A percentile compares a stretch with the other conserved stretches of the same genome.
Evolutionary conservation across 2,329 filamentous ascomycete species (phyloP).

Genomic region (Calonectria pseudoreteaudii): DNA sequence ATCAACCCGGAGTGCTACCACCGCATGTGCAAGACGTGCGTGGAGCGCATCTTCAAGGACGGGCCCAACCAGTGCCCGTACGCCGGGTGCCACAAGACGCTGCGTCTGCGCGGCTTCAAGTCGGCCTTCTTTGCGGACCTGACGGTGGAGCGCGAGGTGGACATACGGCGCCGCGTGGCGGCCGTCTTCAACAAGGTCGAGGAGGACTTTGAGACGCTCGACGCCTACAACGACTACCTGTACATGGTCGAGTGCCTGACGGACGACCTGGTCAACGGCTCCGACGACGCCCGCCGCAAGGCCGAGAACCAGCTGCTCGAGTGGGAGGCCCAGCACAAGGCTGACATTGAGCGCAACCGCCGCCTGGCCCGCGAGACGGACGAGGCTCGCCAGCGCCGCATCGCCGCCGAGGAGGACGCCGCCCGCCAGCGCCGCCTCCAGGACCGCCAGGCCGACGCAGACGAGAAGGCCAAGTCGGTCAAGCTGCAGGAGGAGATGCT

Average conservation of each 20-base stretch:
- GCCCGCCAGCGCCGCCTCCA: slow-evolving; percentile 69
- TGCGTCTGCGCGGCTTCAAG: slow-evolving; percentile 87
- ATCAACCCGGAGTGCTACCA: slow-evolving; percentile 99
- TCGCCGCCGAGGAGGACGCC: slow-evolving; percentile 76
- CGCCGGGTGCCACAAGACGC: slow-evolving; percentile 85
- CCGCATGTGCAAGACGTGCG: slow-evolving; percentile 97
- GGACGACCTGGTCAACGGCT: slow-evolving; percentile 84
- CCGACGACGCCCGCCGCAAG: slow-evolving; percentile 68
- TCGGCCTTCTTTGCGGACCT: slow-evolving; percentile 92
- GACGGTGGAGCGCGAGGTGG: slow-evolving; percentile 89
- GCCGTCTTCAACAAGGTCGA: slow-evolving; percentile 87
- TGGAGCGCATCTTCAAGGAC: slow-evolving; percentile 91
- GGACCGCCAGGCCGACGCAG: slow-evolving; percentile 75
- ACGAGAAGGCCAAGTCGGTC: slow-evolving; percentile 73
- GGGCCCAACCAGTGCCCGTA: slow-evolving; percentile 94
- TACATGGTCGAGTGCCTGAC: slow-evolving; percentile 92
- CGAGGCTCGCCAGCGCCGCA: slow-evolving; percentile 62
- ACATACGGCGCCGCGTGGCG: slow-evolving; percentile 85
- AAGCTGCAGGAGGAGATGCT: slow-evolving; percentile 77
- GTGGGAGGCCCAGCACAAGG: slow-evolving; percentile 81
- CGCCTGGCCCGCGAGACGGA: slow-evolving; percentile 67
- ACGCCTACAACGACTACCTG: slow-evolving; percentile 92
- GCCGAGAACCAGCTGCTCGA: slow-evolving; percentile 60
- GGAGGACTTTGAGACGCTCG: slow-evolving; percentile 88
- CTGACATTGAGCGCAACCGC: slow-evolving; percentile 73